Percentiles rank a stretch among this genome's conserved stretches.
Evolutionary conservation across 805 yeast genomes (phyloP).

Genomic region (Komagataella phaffii): DNA sequence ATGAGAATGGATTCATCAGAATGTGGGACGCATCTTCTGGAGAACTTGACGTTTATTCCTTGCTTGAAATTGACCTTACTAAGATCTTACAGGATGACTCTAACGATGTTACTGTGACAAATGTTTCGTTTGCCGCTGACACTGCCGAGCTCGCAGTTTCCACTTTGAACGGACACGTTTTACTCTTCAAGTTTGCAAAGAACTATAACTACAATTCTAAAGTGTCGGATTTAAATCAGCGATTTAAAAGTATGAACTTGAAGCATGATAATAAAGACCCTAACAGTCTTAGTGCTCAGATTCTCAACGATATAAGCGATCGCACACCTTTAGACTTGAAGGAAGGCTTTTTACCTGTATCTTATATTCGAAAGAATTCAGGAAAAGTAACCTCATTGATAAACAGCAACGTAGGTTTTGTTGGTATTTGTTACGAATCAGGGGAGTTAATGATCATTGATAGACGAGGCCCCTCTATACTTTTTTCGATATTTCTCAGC

Average conservation of each 20-base stretch:
- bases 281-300: constrained; percentile 2
- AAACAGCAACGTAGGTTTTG: constrained; percentile 72
- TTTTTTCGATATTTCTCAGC: constrained; percentile 21
- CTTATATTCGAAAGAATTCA: constrained; percentile 25
- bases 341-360: constrained; percentile 53
- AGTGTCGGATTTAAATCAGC: constrained; percentile 9
- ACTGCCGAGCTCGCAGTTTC: constrained; percentile 67
- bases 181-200: constrained; percentile 56
- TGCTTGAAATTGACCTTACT: constrained; percentile 45
- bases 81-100: constrained; percentile 29
- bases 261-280: constrained; percentile 14
- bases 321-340: constrained; percentile 35
- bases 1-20: constrained; percentile 71
- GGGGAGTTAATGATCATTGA: constrained; percentile 74
- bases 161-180: constrained; percentile 56
- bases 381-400: constrained; percentile 47
- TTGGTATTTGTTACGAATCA: constrained; percentile 61
- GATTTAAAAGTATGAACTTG: constrained; percentile 16
- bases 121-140: constrained; percentile 65
- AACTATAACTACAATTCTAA: constrained; percentile 30
- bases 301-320: constrained; percentile 34
- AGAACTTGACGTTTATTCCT: constrained; percentile 46
- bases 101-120: constrained; percentile 30
- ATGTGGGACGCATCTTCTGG: constrained; percentile 76
- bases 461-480: constrained; percentile 49